phyloP scores from a whole-genome alignment of 805 yeast genomes.

The Komagataella ulmi region DNA sequence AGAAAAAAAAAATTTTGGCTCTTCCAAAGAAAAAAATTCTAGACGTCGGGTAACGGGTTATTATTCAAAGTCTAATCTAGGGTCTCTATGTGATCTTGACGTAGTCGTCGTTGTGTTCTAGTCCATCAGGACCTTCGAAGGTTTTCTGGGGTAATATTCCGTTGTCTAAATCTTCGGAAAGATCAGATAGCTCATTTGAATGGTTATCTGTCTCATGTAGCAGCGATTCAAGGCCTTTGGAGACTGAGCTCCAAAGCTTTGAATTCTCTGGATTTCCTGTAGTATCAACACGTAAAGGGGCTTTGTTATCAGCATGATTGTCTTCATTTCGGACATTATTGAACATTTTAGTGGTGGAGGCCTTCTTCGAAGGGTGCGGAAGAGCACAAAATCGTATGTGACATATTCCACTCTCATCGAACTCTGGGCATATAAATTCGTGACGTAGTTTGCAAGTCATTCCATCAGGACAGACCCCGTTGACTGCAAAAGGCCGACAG shows the following conservation, averaged over 20 bases:
- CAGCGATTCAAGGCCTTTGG: not conserved
- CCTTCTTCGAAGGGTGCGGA: conserved; percentile 25
- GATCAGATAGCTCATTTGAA: not conserved
- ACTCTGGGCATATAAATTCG: conserved; percentile 57
- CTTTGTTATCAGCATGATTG: conserved; percentile 12
- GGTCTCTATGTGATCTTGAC: conserved; percentile 3
- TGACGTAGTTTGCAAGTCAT: conserved; percentile 43
- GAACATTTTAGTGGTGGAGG: not conserved
- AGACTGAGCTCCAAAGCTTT: not conserved
- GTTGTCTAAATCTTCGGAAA: not conserved
- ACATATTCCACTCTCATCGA: conserved; percentile 47
- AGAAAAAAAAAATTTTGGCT: too few species aligned
- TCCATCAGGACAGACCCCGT: conserved; percentile 61
- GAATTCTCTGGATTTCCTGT: not conserved
- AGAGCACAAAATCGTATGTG: conserved; percentile 41
- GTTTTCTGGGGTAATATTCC: not conserved
- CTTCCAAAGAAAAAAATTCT: not conserved
- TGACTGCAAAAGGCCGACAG: conserved; percentile 56
- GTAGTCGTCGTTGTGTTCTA: conserved; percentile 11
- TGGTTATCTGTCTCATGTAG: not conserved
- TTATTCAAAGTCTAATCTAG: not conserved
- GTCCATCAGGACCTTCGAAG: conserved; percentile 5
- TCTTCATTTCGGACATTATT: conserved; percentile 14
- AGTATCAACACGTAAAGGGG: not conserved
- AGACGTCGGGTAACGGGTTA: not conserved